Evolutionary conservation across 345 rosid genomes (phyloP).

Genomic region (Hibiscus syriacus): DNA sequence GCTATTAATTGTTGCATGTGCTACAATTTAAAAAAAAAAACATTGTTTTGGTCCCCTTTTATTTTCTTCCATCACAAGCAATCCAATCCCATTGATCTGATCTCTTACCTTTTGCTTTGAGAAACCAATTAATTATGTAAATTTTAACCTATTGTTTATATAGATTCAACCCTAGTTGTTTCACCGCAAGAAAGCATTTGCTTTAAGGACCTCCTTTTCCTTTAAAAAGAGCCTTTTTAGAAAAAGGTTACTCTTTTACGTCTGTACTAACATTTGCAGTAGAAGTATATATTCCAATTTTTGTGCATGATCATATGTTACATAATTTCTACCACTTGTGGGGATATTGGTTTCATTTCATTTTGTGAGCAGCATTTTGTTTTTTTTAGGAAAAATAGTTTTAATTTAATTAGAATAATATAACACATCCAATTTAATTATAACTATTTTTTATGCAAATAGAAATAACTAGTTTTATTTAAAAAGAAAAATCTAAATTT

Average conservation of each 20-base stretch:
- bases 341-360: not conserved
- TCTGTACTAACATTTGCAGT: not conserved
- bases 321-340: not conserved
- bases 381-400: too few relatives aligned
- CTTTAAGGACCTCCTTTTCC: not conserved
- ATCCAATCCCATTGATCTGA: conserved; percentile 9
- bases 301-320: not conserved
- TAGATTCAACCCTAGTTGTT: not conserved
- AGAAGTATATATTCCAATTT: not conserved
- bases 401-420: too few relatives aligned
- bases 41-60: conserved; percentile 15
- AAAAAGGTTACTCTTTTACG: not conserved
- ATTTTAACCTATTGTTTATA: conserved; percentile 6
- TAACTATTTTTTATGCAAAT: too few relatives aligned
- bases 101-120: conserved; percentile 14
- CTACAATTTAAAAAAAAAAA: conserved; percentile 22
- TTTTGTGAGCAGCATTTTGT: not conserved
- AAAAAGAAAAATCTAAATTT: too few relatives aligned
- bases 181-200: not conserved
- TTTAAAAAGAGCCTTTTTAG: too few relatives aligned
- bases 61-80: conserved; percentile 45
- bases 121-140: not conserved
- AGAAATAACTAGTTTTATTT: too few relatives aligned
- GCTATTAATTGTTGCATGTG: conserved; percentile 50
- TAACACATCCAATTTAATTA: too few relatives aligned